Conservation (phyloP, 257 asterid genomes). For the Solanum piurae region DNA sequence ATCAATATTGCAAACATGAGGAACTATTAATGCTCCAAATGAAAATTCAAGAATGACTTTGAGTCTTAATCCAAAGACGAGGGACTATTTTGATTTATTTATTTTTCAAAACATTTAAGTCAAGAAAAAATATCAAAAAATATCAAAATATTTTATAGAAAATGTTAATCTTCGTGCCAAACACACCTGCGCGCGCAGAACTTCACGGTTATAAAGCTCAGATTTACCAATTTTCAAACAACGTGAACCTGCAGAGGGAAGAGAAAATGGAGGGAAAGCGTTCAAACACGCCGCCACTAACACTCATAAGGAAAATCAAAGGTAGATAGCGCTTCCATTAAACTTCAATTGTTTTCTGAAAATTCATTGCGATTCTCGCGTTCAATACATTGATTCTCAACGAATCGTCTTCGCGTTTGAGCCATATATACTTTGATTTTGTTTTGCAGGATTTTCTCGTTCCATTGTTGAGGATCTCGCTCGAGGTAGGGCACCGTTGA, state of each 20-base stretch:
- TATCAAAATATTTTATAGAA: not conserved
- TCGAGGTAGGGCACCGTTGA: conserved; percentile 35
- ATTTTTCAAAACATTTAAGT: not conserved
- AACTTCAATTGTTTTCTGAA: not conserved
- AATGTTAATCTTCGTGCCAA: not conserved
- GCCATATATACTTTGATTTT: not conserved
- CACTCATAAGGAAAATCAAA: conserved; percentile 39
- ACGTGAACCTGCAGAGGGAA: not conserved
- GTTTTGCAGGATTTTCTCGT: conserved; percentile 47
- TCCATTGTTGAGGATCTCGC: conserved; percentile 51
- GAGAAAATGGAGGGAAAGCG: conserved; percentile 48
- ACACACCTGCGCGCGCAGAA: not conserved
- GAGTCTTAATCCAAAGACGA: no score
- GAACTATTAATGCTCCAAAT: no score
- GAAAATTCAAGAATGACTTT: no score
- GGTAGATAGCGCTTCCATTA: conserved; percentile 17
- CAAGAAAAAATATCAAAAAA: not conserved
- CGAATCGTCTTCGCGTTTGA: not conserved
- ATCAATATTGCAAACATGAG: no score
- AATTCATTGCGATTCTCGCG: not conserved
- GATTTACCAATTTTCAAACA: not conserved
- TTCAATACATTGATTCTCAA: not conserved
- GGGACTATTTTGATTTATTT: no score
- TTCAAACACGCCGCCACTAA: conserved; percentile 16
- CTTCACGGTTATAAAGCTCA: not conserved